A percentile compares a stretch with the other conserved stretches of the same genome.
Conservation (phyloP, 176 grass and related monocot species). For the Phyllostachys edulis region DNA sequence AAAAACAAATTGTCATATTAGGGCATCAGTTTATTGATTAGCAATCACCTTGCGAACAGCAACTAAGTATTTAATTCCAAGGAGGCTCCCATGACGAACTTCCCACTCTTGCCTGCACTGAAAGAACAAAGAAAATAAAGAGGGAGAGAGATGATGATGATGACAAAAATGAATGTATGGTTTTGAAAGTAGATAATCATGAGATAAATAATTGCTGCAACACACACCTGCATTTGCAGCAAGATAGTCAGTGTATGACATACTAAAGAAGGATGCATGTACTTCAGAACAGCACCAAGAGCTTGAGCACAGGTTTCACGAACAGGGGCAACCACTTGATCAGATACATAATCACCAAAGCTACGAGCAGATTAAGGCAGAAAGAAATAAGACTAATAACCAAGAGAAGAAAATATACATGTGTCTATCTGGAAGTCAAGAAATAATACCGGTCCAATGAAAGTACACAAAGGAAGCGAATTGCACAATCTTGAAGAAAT, state of each 20-base stretch:
- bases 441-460: slow-evolving; percentile 88
- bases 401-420: not conserved
- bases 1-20: slow-evolving; percentile 10
- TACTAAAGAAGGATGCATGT: slow-evolving; percentile 94
- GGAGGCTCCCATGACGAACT: slow-evolving; percentile 96
- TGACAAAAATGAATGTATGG: slow-evolving; percentile 18
- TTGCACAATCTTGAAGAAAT: slow-evolving; percentile 95
- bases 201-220: slow-evolving; percentile 31
- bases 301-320: slow-evolving; percentile 98
- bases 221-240: slow-evolving; percentile 87
- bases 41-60: slow-evolving; percentile 81
- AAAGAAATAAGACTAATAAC: slow-evolving; percentile 19
- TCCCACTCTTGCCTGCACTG: slow-evolving; percentile 99
- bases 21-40: slow-evolving; percentile 27
- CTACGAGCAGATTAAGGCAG: slow-evolving; percentile 45
- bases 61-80: slow-evolving; percentile 96
- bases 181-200: slow-evolving; percentile 8
- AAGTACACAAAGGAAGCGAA: slow-evolving; percentile 95
- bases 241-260: slow-evolving; percentile 84
- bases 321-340: slow-evolving; percentile 98
- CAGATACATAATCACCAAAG: slow-evolving; percentile 99
- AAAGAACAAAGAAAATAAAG: slow-evolving; percentile 59
- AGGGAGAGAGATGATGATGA: not conserved
- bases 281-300: slow-evolving; percentile 94
- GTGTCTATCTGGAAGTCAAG: slow-evolving; percentile 12